Base-by-base conservation (phyloP, 495 filamentous ascomycete species). In the Aspergillus wentii region DNA sequence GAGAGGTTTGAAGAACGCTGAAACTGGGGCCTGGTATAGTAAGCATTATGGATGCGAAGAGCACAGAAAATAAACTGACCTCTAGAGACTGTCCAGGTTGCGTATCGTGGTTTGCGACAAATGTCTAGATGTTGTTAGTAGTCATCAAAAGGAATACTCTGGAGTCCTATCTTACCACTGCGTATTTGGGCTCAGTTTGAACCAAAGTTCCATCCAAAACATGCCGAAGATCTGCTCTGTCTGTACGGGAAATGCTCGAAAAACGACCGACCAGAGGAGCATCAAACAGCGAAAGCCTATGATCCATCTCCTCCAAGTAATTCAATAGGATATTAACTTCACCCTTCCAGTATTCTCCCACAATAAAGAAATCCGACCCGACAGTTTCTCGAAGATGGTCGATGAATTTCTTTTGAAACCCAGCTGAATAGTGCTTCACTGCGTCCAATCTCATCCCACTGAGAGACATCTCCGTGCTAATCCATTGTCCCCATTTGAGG, bases 371-470 rank as follows among this genome's bases (percentile, higher is more conserved):
- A 7, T 76, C 62, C 0, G 59, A 46, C 8, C 74, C 73, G 25
- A 71, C 57, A 0, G 57, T 48, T 10, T 63, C 45, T 17, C 79
- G 66, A 19, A 87, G 45, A 33, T 70, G 56, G 2, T 59, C 51
- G 18, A 85, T 69, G 42, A 86, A 83, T 3, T 74, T 63, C 19
- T 65, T 66, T 13, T 83, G 72, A 49, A 87, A 88, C 1, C 65
- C 64, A 35, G 75, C 69, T 9, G 75, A 80, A 53, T 80, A 83
- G 59, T 89, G 85, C 52, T 85, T 82, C 14, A 79, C 75, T 10
- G 83, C 84, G 55, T 89, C 84, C n/a, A 89, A 69, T 17, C 84
- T 69, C 47, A 89, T 80, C 5, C 84, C 85, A 44, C 69, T 66
- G 14, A 88, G 57, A 1, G 74, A 70, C 1, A 83, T 43, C 37